Percentiles rank a stretch among this genome's conserved stretches.
Evolutionary conservation across 257 asterid genomes (phyloP).

Genomic region (Lycium ferocissimum): DNA sequence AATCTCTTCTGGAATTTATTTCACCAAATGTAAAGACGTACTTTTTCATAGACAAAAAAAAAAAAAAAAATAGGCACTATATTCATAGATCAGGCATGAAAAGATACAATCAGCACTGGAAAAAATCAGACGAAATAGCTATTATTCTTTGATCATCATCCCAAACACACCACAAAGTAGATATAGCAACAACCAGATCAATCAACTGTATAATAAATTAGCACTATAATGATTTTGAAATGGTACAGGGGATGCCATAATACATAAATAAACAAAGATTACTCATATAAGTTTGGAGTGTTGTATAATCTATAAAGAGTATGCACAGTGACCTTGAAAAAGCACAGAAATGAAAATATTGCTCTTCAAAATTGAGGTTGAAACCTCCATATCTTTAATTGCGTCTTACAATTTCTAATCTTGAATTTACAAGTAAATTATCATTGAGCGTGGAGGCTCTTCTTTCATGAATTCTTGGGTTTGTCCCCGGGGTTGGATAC

Average conservation of each 20-base stretch:
- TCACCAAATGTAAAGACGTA: too few relatives aligned
- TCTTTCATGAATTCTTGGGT: conserved; percentile 43
- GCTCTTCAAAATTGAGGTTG: conserved; percentile 72
- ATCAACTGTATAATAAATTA: too few relatives aligned
- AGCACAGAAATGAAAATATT: conserved; percentile 34
- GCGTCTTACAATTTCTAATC: conserved; percentile 52
- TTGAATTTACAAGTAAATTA: conserved; percentile 49
- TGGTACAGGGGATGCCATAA: too few relatives aligned
- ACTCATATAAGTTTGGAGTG: neutral
- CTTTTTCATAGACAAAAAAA: too few relatives aligned
- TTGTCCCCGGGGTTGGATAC: conserved; percentile 17
- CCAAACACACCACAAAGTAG: too few relatives aligned
- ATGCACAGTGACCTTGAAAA: neutral
- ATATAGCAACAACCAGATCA: too few relatives aligned
- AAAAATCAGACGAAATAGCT: too few relatives aligned
- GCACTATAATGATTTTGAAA: too few relatives aligned
- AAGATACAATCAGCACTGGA: too few relatives aligned
- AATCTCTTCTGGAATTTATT: too few relatives aligned
- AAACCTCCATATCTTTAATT: conserved; percentile 50
- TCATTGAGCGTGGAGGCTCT: conserved; percentile 42
- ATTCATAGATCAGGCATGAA: too few relatives aligned
- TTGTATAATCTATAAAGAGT: neutral
- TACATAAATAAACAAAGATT: neutral
- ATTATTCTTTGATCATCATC: neutral
- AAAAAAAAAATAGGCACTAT: too few relatives aligned